Base-by-base conservation (phyloP, 2,329 filamentous ascomycete species). In the Ilyonectria sp. region DNA sequence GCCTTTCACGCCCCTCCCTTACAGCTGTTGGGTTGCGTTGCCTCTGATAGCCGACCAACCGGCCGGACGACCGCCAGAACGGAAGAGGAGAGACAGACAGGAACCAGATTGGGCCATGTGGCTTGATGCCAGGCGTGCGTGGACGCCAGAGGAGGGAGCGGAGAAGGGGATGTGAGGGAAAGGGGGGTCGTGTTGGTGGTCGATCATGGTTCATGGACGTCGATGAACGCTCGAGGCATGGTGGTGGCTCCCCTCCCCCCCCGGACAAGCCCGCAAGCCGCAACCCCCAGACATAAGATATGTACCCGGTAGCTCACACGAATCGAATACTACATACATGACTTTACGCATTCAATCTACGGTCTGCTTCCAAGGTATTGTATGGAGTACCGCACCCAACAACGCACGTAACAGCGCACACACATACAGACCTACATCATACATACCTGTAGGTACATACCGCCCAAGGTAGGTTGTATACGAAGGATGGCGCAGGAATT, bases 181-280 rank as follows among this genome's bases (percentile, higher is more conserved):
- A 29, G 65, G 53, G 50, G 66, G 60, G 65, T 52, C 52, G 57
- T 60, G 56, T 62, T 66, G 62, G 64, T 67, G 69, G 71, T 54
- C 68, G 71, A 73, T 73, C 71, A 73, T 73, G 68, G 71, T 73
- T 73, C 71, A 71, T 71, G 66, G 69, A 64, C 66, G 55, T 68
- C 57, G 65, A 74, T 65, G 70, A 76, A 75, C 71, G 65, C 72
- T 73, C 68, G 64, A 60, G 66, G 68, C 66, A 64, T 65, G 59
- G 59, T 65, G 59, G 59, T 70, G 63, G 70, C 58, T 58, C 59
- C 62, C 40, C 49, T n/a, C 60, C 63, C 40, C 49, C 21, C 60
- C 59, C 46, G 63, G 63, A 40, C 44, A 43, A 21, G 50, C 50
- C 50, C 29, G 53, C 46, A 61, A 66, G 58, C 62, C 19, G 44